Evolutionary conservation across 768 basidiomycete species (phyloP), one percentile per base, ranked within the genome.

Genomic region (Kwoniella shandongensis): DNA sequence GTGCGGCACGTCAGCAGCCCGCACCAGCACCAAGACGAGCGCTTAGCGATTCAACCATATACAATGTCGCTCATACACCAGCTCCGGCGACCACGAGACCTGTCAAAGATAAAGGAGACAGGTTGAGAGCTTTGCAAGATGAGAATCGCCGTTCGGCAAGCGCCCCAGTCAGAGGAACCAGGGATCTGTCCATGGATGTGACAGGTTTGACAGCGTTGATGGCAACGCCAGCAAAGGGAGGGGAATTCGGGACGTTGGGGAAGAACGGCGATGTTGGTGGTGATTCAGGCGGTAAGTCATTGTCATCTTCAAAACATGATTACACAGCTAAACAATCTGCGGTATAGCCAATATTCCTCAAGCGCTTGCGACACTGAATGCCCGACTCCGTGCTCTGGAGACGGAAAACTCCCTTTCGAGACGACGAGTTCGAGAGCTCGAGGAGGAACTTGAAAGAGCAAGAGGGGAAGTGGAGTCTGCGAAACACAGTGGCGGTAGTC

Each of bases 351-450:
- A 48, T 26, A 62, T 72, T 18, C 59, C 65, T 26, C 57, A 64
- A 25, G 62, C 74, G 11, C 59, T 77, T 13, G 66, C 67, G 11
- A 66, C 72, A 1, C 67, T 79, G 0, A 70, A 77, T 50, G 58
- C 70, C 0, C 85, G 88, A 61, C 79, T 94, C 8, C 80, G 83
- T 15, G 81, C 86, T 36, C 81, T 93, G 2, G 88, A 92, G 66
- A 82, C 84, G 0, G 89, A 94, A 69, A 93, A 93, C 63, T 80
- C 85, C 3, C 82, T 89, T 8, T 91, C 90, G 4, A 81, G 89
- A 1, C 80, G 88, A 23, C 81, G 91, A 17, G 88, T 96, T n/a
- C 79, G 85, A 35, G 91, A 94, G 69, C 81, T 96, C 2, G 92
- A 96, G 76, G 79, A 82, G 52, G 92, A 94, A 72, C 81, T 96